These are phyloP conservation scores for Protea cynaroides DNA, from an alignment of 164 flowering plant species.

Conservation along the genomic window DNA sequence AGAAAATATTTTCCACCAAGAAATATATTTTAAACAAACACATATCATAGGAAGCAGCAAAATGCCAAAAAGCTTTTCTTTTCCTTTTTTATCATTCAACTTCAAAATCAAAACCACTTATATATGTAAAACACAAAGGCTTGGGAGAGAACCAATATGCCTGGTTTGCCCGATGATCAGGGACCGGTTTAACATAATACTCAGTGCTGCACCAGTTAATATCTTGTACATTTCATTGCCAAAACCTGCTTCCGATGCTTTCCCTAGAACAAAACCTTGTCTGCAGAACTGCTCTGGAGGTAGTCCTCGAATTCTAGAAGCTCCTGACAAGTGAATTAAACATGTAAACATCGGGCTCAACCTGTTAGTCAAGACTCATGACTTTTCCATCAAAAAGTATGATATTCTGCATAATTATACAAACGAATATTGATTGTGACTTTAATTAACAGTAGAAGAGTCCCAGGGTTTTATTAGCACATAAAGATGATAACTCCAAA, in stretches of 20 bases:
- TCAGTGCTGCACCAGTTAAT: constrained; percentile 75
- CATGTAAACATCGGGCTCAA: constrained; percentile 14
- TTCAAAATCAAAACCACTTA: neutral
- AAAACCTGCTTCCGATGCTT: constrained; percentile 94
- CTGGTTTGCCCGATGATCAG: constrained; percentile 98
- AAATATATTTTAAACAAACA: neutral
- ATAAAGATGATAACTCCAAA: no score
- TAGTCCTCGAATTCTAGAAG: constrained; percentile 60
- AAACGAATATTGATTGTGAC: no score
- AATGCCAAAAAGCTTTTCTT: neutral
- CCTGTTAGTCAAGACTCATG: neutral
- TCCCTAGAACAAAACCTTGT: constrained; percentile 91
- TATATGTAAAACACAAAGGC: constrained; percentile 48
- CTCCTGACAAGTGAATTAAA: constrained; percentile 46
- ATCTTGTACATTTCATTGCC: constrained; percentile 99
- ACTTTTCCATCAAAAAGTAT: no score
- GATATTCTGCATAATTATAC: no score
- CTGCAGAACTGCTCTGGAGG: constrained; percentile 81
- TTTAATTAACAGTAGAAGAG: no score
- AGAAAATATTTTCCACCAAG: neutral
- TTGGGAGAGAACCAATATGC: constrained; percentile 92
- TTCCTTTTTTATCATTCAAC: neutral
- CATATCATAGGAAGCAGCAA: no score
- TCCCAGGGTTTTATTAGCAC: no score
- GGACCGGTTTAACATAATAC: constrained; percentile 86